Evolutionary conservation across 768 basidiomycete species (phyloP), one percentile per base, ranked within the genome.

Genomic region (Lactarius vividus): DNA sequence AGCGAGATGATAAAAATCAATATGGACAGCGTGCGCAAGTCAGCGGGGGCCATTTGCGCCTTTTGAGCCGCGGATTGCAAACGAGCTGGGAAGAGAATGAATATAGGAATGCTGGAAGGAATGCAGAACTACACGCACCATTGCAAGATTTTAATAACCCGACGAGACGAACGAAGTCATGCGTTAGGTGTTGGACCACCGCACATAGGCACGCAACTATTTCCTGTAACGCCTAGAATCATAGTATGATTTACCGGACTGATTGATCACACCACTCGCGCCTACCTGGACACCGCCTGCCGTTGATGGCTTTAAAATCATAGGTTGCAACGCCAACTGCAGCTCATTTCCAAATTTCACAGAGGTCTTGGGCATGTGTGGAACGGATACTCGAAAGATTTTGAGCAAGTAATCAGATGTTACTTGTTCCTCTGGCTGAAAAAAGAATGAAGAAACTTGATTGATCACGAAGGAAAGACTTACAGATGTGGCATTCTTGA

Each of bases 191-290:
- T 59, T 88, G 87, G 1, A 96, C 88, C 1, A 91, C 90, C 0
- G 85, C 84, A 73, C 95, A 96, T 79, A 96, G 88, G 70, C 96
- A 98, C 0, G 93, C 93, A 16, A 98, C 91, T 15, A 87, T 86
- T 76, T 98, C 97, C 78, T 96, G 94, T 37, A 98, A 76, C 26
- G 90, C 88, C 90, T 95, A 69, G 1, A 52, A 20, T 46, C 15
- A 61, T 18, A 29, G 59, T n/a, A 6, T 52, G 31, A 23, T 23
- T 28, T n/a, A 23, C 13, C 15, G 29, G 9, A 37, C 11, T 2
- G 39, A 37, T n/a, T 3, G 10, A 52, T 49, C 3, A 29, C 15
- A 70, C 58, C 2, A 29, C 16, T 11, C 57, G 73, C 56, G 73
- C 84, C 35, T 66, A 92, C 91, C 76, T 84, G 80, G 10, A 90